Percentiles rank a stretch among this genome's conserved stretches.
Evolutionary conservation across 2,329 filamentous ascomycete genomes (phyloP).

Genomic region (Pseudocercospora fuligena): DNA sequence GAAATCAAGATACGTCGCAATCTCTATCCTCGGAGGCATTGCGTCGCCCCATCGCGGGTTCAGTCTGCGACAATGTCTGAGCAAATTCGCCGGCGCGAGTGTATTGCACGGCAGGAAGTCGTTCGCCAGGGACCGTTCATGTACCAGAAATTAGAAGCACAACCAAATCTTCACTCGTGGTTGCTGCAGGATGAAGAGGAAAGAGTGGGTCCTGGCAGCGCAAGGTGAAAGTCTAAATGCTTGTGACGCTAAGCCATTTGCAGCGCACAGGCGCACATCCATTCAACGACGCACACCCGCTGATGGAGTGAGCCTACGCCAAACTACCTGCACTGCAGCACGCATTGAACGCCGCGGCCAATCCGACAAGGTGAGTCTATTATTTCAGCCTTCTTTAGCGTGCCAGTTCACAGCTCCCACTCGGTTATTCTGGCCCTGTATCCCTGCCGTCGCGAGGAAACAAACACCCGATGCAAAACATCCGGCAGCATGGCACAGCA

Average conservation of each 20-base stretch:
- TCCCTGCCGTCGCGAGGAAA: conserved; percentile 29
- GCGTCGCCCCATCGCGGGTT: background rate
- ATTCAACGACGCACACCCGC: background rate
- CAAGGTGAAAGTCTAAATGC: background rate
- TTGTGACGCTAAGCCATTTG: background rate
- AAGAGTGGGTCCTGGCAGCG: background rate
- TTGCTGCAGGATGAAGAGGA: background rate
- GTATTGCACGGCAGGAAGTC: background rate
- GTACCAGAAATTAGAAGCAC: background rate
- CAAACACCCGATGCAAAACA: conserved; percentile 30
- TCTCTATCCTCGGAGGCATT: background rate
- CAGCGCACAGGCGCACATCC: background rate
- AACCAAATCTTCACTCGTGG: background rate
- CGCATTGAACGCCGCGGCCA: conserved; percentile 20
- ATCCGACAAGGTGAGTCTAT: conserved; percentile 28
- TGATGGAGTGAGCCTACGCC: conserved; percentile 18
- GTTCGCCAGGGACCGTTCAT: conserved; percentile 8
- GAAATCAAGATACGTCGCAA: conserved; percentile 4
- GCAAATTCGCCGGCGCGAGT: conserved; percentile 10
- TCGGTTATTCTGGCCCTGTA: conserved; percentile 11
- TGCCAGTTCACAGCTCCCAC: background rate
- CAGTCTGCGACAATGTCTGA: conserved; percentile 22
- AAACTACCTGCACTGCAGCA: conserved; percentile 15
- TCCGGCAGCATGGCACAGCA: conserved; percentile 32
- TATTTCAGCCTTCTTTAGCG: conserved; percentile 8